Conservation (phyloP, 805 yeast species). For the Vanderwaltozyma tropicalis region DNA sequence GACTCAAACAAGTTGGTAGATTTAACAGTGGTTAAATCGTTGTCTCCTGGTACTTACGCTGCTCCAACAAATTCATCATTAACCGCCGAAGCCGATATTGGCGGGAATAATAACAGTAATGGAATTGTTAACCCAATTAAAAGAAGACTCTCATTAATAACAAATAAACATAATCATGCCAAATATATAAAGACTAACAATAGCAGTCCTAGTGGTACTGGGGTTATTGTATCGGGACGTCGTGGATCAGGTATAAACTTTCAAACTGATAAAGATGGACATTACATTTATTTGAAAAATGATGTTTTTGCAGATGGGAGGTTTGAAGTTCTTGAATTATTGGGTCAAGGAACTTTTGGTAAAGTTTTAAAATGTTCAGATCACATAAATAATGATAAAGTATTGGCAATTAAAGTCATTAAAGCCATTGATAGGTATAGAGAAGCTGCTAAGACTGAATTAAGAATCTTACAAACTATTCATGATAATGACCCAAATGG, state of each 20-base stretch:
- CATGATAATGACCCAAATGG: conserved; percentile 38
- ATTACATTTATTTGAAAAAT: conserved; percentile 51
- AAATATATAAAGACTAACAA: not conserved
- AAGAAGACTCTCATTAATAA: conserved; percentile 2
- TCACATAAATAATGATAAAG: conserved; percentile 23
- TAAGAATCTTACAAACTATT: conserved; percentile 49
- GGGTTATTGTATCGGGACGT: not conserved
- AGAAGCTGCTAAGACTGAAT: conserved; percentile 89
- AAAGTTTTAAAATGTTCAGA: conserved; percentile 94
- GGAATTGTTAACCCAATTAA: conserved; percentile 1
- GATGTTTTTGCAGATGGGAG: conserved; percentile 48
- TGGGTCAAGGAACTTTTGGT: conserved; percentile 97
- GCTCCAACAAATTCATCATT: not conserved
- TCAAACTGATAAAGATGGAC: conserved; percentile 55
- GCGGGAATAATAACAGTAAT: not conserved
- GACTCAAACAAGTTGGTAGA: conserved; percentile 22
- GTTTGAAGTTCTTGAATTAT: conserved; percentile 51
- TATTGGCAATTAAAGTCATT: conserved; percentile 86
- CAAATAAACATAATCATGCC: not conserved
- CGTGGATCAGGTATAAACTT: conserved; percentile 7
- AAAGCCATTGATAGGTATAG: conserved; percentile 88
- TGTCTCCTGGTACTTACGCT: not conserved
- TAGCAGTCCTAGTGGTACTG: not conserved
- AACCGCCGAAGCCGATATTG: no score
- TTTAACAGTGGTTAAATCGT: conserved; percentile 13